These are phyloP conservation scores for Hansenula sp. DNA, from an alignment of 1,139 yeast genomes.

Conservation along the genomic window DNA sequence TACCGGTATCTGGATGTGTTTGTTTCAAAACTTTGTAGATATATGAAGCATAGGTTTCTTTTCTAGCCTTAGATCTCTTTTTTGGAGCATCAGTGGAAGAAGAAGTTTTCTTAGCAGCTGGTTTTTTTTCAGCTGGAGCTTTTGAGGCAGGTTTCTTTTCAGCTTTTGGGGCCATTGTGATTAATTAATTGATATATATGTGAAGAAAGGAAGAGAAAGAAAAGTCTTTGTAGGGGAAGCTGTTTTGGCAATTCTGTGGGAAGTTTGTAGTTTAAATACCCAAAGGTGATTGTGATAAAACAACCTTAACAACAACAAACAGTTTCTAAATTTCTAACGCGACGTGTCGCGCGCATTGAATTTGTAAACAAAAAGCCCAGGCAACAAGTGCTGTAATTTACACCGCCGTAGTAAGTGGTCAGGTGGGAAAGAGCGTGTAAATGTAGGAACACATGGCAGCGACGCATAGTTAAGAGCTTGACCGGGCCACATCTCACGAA, in stretches of 20 bases:
- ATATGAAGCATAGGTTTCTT: conserved; percentile 98
- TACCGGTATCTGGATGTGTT: conserved; percentile 99
- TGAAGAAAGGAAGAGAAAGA: conserved; percentile 2
- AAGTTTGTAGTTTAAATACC: conserved; percentile 8
- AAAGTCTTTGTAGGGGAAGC: background rate
- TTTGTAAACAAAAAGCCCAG: background rate
- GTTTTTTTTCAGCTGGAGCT: conserved; percentile 98
- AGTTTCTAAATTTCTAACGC: background rate
- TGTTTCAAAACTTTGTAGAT: conserved; percentile 98
- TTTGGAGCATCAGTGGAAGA: conserved; percentile 69
- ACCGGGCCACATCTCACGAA: background rate
- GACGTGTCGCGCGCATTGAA: background rate
- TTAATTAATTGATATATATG: conserved; percentile 3
- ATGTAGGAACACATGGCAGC: background rate
- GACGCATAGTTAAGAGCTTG: background rate
- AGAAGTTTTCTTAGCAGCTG: conserved; percentile 87
- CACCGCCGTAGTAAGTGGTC: no score
- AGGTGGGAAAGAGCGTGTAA: conserved; percentile 6
- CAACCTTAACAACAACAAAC: background rate
- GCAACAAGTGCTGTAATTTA: conserved; percentile 3
- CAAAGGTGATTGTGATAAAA: background rate
- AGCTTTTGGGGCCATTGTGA: conserved; percentile 92
- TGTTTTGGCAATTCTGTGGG: background rate
- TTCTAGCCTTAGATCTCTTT: conserved; percentile 97
- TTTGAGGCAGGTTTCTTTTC: conserved; percentile 99